A percentile compares a stretch with the other conserved stretches of the same genome.
Evolutionary conservation across 108 stramenopile species (phyloP).

Genomic region (Schizochytrium sp.): DNA sequence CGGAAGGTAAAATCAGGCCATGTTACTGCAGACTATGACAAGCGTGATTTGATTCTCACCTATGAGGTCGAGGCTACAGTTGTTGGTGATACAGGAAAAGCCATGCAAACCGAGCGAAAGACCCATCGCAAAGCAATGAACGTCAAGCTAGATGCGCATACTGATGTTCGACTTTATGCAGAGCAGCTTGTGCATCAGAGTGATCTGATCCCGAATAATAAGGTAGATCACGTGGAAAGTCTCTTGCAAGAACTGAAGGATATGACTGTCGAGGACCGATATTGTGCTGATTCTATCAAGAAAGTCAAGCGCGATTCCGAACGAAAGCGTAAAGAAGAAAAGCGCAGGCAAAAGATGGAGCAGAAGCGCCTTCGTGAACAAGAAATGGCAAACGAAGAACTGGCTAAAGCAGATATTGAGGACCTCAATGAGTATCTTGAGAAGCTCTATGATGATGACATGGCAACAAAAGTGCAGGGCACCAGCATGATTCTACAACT

Average conservation of each 20-base stretch:
- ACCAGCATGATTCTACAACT: constrained; percentile 76
- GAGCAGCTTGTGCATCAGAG: constrained; percentile 27
- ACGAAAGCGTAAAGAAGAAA: constrained; percentile 26
- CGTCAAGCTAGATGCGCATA: constrained; percentile 18
- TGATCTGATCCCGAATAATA: constrained; percentile 48
- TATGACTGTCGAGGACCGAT: not conserved
- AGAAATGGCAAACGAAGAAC: constrained; percentile 67
- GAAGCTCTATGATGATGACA: constrained; percentile 72
- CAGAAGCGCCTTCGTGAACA: constrained; percentile 61
- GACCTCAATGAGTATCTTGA: constrained; percentile 78
- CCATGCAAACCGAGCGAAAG: constrained; percentile 58
- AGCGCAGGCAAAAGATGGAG: not conserved
- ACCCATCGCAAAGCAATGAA: constrained; percentile 35
- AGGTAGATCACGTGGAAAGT: constrained; percentile 13
- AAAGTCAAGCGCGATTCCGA: constrained; percentile 49
- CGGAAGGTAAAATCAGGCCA: constrained; percentile 49
- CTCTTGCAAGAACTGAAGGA: constrained; percentile 51
- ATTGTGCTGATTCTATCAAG: not conserved
- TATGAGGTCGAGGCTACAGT: constrained; percentile 42
- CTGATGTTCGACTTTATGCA: constrained; percentile 3
- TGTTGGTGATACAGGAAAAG: constrained; percentile 32
- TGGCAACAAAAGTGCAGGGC: constrained; percentile 66
- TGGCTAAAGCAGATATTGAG: constrained; percentile 69
- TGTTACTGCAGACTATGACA: constrained; percentile 5
- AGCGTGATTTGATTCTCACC: not conserved